These are phyloP conservation scores for Incumbomyces lentus DNA, from an alignment of 2,329 filamentous ascomycete genomes.

Conservation along the genomic window DNA sequence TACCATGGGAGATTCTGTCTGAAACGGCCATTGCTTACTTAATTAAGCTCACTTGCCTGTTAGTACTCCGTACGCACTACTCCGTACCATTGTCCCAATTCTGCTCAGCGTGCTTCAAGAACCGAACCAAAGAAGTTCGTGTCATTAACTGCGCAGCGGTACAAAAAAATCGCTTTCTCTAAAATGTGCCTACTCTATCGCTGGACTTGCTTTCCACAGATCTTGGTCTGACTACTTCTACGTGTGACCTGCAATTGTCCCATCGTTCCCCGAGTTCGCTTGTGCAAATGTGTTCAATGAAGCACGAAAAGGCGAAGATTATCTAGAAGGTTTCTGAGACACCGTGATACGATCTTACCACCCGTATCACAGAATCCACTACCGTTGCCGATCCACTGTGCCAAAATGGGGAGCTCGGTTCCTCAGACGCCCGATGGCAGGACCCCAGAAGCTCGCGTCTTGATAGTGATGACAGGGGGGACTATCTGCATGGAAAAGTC, in stretches of 20 bases:
- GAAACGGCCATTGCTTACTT: too few species aligned
- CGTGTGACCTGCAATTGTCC: background rate
- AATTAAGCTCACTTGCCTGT: too few species aligned
- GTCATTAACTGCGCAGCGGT: too few species aligned
- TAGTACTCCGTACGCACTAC: too few species aligned
- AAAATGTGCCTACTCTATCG: too few species aligned
- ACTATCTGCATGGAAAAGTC: constrained; percentile 85
- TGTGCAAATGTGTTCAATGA: background rate
- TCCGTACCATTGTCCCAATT: too few species aligned
- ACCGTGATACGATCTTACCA: constrained; percentile 1
- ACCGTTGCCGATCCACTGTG: background rate
- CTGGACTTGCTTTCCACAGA: too few species aligned
- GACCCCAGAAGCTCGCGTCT: constrained; percentile 62
- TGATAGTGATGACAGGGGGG: constrained; percentile 78
- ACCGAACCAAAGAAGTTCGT: too few species aligned
- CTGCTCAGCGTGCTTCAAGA: too few species aligned
- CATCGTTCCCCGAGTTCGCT: background rate
- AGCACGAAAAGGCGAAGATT: background rate
- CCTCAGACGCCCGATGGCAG: constrained; percentile 10
- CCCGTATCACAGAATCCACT: background rate
- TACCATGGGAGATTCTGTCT: too few species aligned
- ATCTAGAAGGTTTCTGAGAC: background rate
- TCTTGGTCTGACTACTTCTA: background rate
- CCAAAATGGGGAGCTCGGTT: constrained; percentile 6
- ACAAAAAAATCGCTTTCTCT: too few species aligned